A percentile compares a stretch with the other conserved stretches of the same genome.
Conservation (phyloP, 176 grass and related monocot species). For the Zea mays region Zm-B73-REFERENCE-NAM-5.0 NC_050096.1:4190001-4190500, state of each 20-base stretch:
- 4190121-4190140: neutral
- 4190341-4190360: slow-evolving; percentile 5
- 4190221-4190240: neutral
- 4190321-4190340: neutral
- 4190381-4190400: neutral
- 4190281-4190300: neutral
- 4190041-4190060: neutral
- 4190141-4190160: neutral
- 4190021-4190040: neutral
- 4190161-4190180: neutral
- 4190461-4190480: no score
- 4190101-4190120: neutral
- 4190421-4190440: no score
- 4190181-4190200: neutral
- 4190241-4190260: neutral
- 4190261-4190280: neutral
- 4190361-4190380: neutral
- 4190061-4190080: neutral
- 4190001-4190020: neutral
- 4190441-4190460: no score
- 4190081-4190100: neutral
- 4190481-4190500: no score
- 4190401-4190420: no score
- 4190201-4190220: neutral
- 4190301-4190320: neutral